These are phyloP conservation scores for Echites panduratus DNA, from an alignment of 257 asterid genomes.

Conservation along the genomic window DNA sequence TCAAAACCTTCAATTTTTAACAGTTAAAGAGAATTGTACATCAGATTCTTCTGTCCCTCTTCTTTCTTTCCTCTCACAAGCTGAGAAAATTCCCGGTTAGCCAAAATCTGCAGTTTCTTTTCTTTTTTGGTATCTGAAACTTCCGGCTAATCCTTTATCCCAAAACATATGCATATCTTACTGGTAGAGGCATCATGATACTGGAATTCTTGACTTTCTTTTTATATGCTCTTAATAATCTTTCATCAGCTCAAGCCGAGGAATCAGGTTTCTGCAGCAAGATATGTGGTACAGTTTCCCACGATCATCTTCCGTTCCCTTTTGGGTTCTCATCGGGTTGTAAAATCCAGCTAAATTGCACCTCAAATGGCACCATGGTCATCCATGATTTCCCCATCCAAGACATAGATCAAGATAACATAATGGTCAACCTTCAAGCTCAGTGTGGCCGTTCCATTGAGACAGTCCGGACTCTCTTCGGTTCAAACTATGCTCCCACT, in stretches of 20 bases:
- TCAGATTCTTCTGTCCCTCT: not conserved
- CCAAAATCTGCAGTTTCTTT: not conserved
- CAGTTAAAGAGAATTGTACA: not conserved
- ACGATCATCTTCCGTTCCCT: slow-evolving; percentile 37
- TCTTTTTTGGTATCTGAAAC: not conserved
- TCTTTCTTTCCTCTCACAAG: not conserved
- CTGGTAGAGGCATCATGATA: not conserved
- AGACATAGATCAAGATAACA: slow-evolving; percentile 25
- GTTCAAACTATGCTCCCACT: slow-evolving; percentile 60
- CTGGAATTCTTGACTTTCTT: slow-evolving; percentile 7
- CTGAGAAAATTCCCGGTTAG: not conserved
- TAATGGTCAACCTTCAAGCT: slow-evolving; percentile 44
- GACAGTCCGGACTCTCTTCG: slow-evolving; percentile 40
- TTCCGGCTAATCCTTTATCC: not conserved
- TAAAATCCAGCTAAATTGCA: slow-evolving; percentile 56
- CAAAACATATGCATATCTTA: not conserved
- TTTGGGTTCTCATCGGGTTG: slow-evolving; percentile 77
- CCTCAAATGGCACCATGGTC: slow-evolving; percentile 37
- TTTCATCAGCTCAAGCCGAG: slow-evolving; percentile 10
- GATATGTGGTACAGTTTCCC: slow-evolving; percentile 37
- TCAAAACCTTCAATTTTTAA: not conserved
- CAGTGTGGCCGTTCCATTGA: slow-evolving; percentile 51
- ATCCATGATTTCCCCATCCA: slow-evolving; percentile 41
- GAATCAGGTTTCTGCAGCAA: slow-evolving; percentile 32
- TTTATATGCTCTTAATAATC: not conserved